Evolutionary conservation across 129 eudicot genomes (phyloP), one percentile per base, ranked within the genome.

Genomic region (Lonicera japonica): DNA sequence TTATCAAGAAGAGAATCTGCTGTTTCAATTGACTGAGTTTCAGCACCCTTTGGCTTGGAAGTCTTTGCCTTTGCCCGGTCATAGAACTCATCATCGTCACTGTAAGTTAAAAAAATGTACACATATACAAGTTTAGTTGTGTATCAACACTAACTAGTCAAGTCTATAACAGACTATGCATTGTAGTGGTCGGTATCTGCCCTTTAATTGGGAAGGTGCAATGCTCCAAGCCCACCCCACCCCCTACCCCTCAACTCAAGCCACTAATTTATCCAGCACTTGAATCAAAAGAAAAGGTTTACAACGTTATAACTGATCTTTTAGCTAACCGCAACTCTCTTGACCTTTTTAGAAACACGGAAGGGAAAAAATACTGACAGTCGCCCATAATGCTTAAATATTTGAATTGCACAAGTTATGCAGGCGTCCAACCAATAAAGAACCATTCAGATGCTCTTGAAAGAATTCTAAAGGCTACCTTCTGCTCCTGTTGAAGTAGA

Each of bases 1-100:
- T 88, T 94, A 73, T 85, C 95, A 58, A 88, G 81, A 70, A 94
- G 96, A 66, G 96, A 82, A 75, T 88, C 96, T 12, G 99, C 96
- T 36, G 99, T 88, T 79, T 88, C 99, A 58, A 88, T 55, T 56
- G 87, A 75, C 73, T 79, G 89, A 40, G 68, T 79, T 61, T 87
- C 89, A 58, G 81, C 75, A 65, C 69, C 73, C 76, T 83, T 94
- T 40, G 64, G 76, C 45, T 74, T 80, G 41, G 83, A 39, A 7
- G 80, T 67, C 75, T 83, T 84, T 81, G 81, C 72, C 76, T 68
- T 70, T 65, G 96, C 86, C 70, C 96, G 98, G 59, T 92, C 98
- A 73, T 87, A 92, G 73, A 92, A 94, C 46, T 94, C 99, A 70
- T 94, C 99, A 72, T 88, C 99, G 67, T 85, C 99, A 72, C 96